Percentiles rank a stretch among this genome's conserved stretches.
phyloP scores from a whole-genome alignment of 1,284 basidiomycete species.

The Pholiota adiposa region DNA sequence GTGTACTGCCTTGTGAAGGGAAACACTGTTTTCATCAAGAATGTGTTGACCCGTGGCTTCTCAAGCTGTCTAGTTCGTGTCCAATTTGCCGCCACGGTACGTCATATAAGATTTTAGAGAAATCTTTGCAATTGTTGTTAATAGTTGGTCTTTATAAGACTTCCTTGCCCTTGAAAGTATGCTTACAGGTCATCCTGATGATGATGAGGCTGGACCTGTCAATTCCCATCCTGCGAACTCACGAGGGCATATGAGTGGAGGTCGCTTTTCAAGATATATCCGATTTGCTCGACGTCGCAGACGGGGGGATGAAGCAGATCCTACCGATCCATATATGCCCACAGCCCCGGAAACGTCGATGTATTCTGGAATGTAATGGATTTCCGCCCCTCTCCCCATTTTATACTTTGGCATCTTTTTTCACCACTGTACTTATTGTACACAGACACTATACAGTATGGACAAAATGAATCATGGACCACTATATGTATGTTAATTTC shows the following conservation, averaged over 20 bases:
- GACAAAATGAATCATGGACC: too few species aligned
- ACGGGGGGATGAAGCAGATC: conserved; percentile 31
- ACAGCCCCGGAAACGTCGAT: conserved; percentile 31
- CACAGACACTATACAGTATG: too few species aligned
- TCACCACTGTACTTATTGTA: too few species aligned
- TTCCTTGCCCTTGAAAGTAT: conserved; percentile 55
- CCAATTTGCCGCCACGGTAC: conserved; percentile 89
- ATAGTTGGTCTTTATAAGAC: conserved; percentile 34
- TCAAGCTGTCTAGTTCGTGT: conserved; percentile 89
- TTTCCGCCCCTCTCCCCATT: too few species aligned
- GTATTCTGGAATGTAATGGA: conserved; percentile 23
- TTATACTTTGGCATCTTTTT: too few species aligned
- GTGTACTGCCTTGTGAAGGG: conserved; percentile 88
- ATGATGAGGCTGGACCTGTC: conserved; percentile 28
- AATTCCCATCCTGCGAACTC: conserved; percentile 16
- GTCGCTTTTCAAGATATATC: conserved; percentile 70
- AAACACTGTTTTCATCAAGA: conserved; percentile 86
- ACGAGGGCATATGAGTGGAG: conserved; percentile 18
- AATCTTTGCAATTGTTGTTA: background rate
- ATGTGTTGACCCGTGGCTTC: conserved; percentile 86
- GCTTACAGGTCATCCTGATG: conserved; percentile 40
- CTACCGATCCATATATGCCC: conserved; percentile 37
- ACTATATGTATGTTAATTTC: too few species aligned
- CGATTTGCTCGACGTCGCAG: conserved; percentile 59
- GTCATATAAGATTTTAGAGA: conserved; percentile 19